These are phyloP conservation scores for Rhodotorula sp. DNA, from an alignment of 1,284 basidiomycete species.

Conservation along the genomic window DNA sequence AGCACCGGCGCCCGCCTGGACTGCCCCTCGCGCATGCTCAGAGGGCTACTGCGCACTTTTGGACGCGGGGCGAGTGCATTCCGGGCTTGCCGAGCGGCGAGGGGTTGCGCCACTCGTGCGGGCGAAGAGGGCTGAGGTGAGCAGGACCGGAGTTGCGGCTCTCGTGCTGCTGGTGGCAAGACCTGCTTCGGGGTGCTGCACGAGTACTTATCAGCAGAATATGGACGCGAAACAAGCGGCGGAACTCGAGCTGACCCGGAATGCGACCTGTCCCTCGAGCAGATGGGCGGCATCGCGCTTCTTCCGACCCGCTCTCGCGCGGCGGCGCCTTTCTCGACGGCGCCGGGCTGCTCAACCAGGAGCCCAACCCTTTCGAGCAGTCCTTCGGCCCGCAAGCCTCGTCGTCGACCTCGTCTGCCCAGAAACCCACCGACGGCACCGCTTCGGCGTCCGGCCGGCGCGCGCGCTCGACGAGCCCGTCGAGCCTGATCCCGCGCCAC, in stretches of 20 bases:
- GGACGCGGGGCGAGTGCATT: not conserved
- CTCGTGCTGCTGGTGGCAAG: too few species aligned
- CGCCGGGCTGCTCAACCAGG: constrained; percentile 57
- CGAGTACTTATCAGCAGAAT: too few species aligned
- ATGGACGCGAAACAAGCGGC: too few species aligned
- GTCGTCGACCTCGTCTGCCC: constrained; percentile 46
- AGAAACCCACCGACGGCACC: constrained; percentile 27
- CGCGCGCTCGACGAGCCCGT: constrained; percentile 40
- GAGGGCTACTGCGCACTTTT: not conserved
- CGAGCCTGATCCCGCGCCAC: constrained; percentile 25
- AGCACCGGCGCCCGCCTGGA: not conserved
- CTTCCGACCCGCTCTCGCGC: constrained; percentile 41
- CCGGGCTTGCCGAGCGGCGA: not conserved
- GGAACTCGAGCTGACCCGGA: too few species aligned
- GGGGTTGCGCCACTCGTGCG: not conserved
- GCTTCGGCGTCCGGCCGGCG: constrained; percentile 26
- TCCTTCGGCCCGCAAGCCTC: constrained; percentile 64
- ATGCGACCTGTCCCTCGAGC: too few species aligned
- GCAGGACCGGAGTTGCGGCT: not conserved
- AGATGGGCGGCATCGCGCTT: constrained; percentile 31
- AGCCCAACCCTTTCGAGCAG: constrained; percentile 95
- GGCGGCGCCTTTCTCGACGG: constrained; percentile 36
- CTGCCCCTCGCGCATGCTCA: not conserved
- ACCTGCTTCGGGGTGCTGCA: too few species aligned
- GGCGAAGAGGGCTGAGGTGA: not conserved